phyloP scores from a whole-genome alignment of 2,329 filamentous ascomycete species.

The Diaporthe batatas region DNA sequence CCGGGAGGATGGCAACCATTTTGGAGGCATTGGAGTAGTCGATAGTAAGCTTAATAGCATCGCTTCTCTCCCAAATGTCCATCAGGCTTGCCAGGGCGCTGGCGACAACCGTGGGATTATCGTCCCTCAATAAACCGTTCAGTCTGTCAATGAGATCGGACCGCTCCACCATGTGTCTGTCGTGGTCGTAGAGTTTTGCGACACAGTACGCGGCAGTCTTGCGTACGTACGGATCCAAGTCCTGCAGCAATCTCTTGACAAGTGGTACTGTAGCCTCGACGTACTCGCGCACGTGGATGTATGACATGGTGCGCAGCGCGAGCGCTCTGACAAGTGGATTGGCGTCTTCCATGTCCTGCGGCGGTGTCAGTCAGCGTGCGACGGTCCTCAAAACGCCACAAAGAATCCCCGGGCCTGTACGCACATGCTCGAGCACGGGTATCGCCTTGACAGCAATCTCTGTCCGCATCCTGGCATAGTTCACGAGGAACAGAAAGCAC shows the following conservation, averaged over 20 bases:
- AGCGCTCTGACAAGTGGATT: slow-evolving; percentile 95
- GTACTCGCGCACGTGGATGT: slow-evolving; percentile 96
- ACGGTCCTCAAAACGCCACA: background rate
- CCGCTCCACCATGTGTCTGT: slow-evolving; percentile 87
- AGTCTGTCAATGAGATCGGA: slow-evolving; percentile 94
- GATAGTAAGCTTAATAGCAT: slow-evolving; percentile 97
- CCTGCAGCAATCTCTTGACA: slow-evolving; percentile 85
- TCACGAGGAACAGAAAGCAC: slow-evolving; percentile 98
- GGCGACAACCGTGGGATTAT: slow-evolving; percentile 97
- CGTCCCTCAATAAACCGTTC: slow-evolving; percentile 90
- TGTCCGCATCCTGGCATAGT: slow-evolving; percentile 94
- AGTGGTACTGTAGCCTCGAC: slow-evolving; percentile 90
- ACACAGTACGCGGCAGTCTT: slow-evolving; percentile 98
- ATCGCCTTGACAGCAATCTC: slow-evolving; percentile 95
- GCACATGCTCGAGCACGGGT: slow-evolving; percentile 84
- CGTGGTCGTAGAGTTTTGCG: slow-evolving; percentile 97
- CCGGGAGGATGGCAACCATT: slow-evolving; percentile 94
- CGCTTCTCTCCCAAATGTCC: slow-evolving; percentile 98
- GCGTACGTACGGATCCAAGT: slow-evolving; percentile 93
- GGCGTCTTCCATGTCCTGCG: slow-evolving; percentile 89
- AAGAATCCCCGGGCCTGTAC: slow-evolving; percentile 45
- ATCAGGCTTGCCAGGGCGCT: slow-evolving; percentile 91
- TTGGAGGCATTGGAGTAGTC: slow-evolving; percentile 98
- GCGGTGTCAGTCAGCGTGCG: slow-evolving; percentile 42
- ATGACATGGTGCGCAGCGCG: slow-evolving; percentile 94